phyloP scores from a whole-genome alignment of 2,329 filamentous ascomycete genomes.

The Hawksworthiomyces lignivorus region DNA sequence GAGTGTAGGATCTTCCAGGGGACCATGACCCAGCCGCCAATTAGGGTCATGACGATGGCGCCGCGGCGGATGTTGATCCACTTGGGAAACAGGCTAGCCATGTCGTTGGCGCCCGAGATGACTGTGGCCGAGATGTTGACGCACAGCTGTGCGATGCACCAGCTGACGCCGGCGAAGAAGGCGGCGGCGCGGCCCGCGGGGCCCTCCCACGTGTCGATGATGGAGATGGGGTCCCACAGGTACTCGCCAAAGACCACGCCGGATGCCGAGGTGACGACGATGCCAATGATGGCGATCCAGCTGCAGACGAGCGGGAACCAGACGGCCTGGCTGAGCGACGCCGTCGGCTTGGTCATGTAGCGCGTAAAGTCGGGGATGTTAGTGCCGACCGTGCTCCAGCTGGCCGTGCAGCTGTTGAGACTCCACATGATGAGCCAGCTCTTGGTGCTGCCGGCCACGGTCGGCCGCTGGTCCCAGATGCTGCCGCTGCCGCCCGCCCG shows the following conservation, averaged over 20 bases:
- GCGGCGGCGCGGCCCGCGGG: conserved; percentile 32
- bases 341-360: conserved; percentile 18
- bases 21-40: conserved; percentile 33
- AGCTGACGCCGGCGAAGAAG: conserved; percentile 31
- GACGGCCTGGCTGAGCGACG: conserved; percentile 19
- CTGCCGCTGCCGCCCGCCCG: conserved; percentile 18
- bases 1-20: conserved; percentile 59
- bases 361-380: conserved; percentile 19
- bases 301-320: conserved; percentile 25
- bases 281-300: conserved; percentile 40
- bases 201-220: conserved; percentile 36
- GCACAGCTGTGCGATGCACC: conserved; percentile 49
- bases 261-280: conserved; percentile 46
- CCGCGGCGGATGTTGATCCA: conserved; percentile 48
- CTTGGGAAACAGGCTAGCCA: conserved; percentile 24
- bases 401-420: conserved; percentile 19
- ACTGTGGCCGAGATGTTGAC: conserved; percentile 51
- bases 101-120: conserved; percentile 46
- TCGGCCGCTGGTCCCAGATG: conserved; percentile 19
- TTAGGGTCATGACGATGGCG: conserved; percentile 44
- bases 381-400: conserved; percentile 15
- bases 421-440: conserved; percentile 20
- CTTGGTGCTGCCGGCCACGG: conserved; percentile 15
- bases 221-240: conserved; percentile 40
- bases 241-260: conserved; percentile 33